A percentile compares a stretch with the other conserved stretches of the same genome.
phyloP scores from a whole-genome alignment of 2,329 filamentous ascomycete species.

The Pseudopithomyces maydicus region DNA sequence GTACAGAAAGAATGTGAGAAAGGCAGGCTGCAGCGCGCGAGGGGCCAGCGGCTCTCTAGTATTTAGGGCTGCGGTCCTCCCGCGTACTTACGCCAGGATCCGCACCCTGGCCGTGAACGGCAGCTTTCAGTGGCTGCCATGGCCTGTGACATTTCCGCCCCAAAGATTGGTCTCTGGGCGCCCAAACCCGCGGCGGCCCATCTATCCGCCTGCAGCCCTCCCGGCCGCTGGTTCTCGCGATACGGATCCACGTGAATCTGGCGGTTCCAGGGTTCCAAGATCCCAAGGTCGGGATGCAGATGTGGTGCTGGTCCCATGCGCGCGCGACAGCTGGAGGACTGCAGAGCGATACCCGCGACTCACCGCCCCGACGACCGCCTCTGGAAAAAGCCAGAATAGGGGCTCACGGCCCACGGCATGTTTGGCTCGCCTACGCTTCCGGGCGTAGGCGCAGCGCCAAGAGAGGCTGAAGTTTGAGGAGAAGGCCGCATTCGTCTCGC shows the following conservation, averaged over 20 bases:
- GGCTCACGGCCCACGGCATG: neutral
- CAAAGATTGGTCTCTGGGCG: neutral
- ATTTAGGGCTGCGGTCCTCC: neutral
- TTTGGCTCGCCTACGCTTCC: neutral
- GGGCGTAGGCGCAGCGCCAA: neutral
- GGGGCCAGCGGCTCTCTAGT: neutral
- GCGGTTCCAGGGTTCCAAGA: too few species aligned
- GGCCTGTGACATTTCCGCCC: neutral
- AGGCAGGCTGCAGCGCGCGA: slow-evolving; percentile 4
- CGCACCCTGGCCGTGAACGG: neutral
- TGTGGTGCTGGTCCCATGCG: neutral
- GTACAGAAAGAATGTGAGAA: neutral
- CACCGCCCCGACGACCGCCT: neutral
- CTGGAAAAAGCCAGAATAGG: neutral
- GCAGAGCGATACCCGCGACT: too few species aligned
- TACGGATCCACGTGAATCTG: neutral
- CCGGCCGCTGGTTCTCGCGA: neutral
- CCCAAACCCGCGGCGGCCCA: neutral
- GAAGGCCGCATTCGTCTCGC: neutral
- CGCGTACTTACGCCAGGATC: neutral
- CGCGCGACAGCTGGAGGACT: too few species aligned
- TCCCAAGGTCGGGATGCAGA: too few species aligned
- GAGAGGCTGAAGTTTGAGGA: neutral
- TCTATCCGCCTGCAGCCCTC: neutral
- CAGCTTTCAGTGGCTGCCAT: neutral